Base-by-base conservation (phyloP, 2,329 filamentous ascomycete genomes). In the Periglandula ipomoeae region DNA sequence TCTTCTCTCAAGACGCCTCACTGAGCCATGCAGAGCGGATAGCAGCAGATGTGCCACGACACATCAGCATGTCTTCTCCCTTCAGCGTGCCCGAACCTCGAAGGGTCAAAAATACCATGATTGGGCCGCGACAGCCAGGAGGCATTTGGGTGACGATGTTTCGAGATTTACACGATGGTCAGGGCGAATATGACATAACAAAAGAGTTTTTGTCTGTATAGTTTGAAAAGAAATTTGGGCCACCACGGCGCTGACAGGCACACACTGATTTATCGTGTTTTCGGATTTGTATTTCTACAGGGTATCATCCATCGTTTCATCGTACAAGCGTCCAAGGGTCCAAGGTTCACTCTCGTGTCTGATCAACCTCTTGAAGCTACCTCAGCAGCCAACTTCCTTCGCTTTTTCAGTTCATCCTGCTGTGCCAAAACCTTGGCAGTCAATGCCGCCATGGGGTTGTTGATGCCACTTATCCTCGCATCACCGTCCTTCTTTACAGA, bases 361-460 rank as follows among this genome's bases (percentile, higher is more conserved):
- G 48, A 48, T 35, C 41, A 46, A 6, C 43, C 48, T 20, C 50
- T 43, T 38, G 50, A 48, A 9, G 44, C 32, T 13, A 26, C 47
- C 24, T 45, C 53, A n/a, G 64, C 56, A 1, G 61, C 81, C 56
- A 89, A 59, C 61, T 87, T 95, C 52, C 87, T 75, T 56, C 84
- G 73, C 69, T 91, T 95, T 55, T 89, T 89, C 49, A 79, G 76
- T 59, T 85, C 82, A 45, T 91, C 86, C 63, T 96, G 88, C 59
- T 97, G 91, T 22, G 85, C 84, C 23, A 97, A 65, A 0, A 98
- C 90, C 57, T 84, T 89, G 0, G 86, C 87, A 0, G 91, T 95
- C 39, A 98, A 69, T 0, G 91, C 90, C 0, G 93, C 93, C 48
- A 87, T 79, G 0, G 87, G 74, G 58, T 97, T 95, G 64, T 95